phyloP scores from a whole-genome alignment of 257 asterid species.

The Lycium ferocissimum region DNA sequence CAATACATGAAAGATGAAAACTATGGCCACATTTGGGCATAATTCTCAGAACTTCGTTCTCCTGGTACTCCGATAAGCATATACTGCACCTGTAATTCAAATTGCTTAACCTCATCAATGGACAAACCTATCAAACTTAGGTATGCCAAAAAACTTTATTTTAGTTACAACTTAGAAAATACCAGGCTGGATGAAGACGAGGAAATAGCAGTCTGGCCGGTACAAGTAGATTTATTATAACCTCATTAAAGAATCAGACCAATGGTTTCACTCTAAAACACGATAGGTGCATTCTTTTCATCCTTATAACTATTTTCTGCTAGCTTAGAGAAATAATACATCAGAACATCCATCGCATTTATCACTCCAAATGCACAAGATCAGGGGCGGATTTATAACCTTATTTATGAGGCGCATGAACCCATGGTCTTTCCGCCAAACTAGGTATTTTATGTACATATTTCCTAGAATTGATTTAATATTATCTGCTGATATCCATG shows the following conservation, averaged over 20 bases:
- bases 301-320: not conserved
- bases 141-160: not conserved
- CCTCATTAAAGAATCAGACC: not conserved
- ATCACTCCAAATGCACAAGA: not conserved
- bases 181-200: not conserved
- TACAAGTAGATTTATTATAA: not conserved
- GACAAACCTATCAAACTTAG: not conserved
- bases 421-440: no score
- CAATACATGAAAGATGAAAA: slow-evolving; percentile 84
- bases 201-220: slow-evolving; percentile 3
- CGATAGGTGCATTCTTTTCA: not conserved
- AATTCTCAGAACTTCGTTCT: slow-evolving; percentile 73
- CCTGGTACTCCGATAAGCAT: slow-evolving; percentile 82
- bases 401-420: no score
- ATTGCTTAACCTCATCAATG: slow-evolving; percentile 30
- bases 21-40: slow-evolving; percentile 93
- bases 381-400: no score
- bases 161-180: not conserved
- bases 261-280: not conserved
- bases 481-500: no score
- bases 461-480: no score
- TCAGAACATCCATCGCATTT: not conserved
- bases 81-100: slow-evolving; percentile 67
- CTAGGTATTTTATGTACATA: no score
- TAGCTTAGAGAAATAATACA: not conserved